A percentile compares a stretch with the other conserved stretches of the same genome.
Conservation (phyloP, 805 yeast genomes). For the Candida piceae region DNA sequence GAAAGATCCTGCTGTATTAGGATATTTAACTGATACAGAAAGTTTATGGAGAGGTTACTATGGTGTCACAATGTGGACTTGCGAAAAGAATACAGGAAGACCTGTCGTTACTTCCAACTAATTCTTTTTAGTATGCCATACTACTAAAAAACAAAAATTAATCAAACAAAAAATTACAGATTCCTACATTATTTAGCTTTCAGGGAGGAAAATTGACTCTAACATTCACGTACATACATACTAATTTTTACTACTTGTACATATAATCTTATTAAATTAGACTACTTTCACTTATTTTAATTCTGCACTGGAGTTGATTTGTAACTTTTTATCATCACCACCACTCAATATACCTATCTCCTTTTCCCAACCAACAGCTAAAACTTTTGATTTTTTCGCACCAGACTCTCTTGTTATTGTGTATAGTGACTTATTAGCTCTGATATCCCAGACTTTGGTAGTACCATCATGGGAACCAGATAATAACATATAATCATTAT, state of each 20-base stretch:
- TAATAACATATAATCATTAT: slow-evolving; percentile 71
- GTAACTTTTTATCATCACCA: slow-evolving; percentile 91
- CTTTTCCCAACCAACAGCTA: slow-evolving; percentile 80
- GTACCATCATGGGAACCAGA: slow-evolving; percentile 97
- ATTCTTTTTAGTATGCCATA: too few relatives aligned
- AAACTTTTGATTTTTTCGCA: slow-evolving; percentile 59
- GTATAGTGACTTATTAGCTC: slow-evolving; percentile 78
- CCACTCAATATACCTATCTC: slow-evolving; percentile 84
- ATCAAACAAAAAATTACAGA: too few relatives aligned
- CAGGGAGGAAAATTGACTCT: too few relatives aligned
- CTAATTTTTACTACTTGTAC: too few relatives aligned
- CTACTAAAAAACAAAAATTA: too few relatives aligned
- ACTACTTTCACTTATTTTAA: slow-evolving; percentile 16
- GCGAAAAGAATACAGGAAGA: slow-evolving; percentile 19
- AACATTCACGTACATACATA: too few relatives aligned
- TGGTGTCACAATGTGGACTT: slow-evolving; percentile 57
- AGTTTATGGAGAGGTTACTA: slow-evolving; percentile 78
- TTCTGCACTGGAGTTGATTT: slow-evolving; percentile 51
- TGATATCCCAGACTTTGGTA: slow-evolving; percentile 90
- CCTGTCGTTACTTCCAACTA: too few relatives aligned
- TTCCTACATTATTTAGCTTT: too few relatives aligned
- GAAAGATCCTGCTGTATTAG: slow-evolving; percentile 37
- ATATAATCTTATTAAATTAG: too few relatives aligned
- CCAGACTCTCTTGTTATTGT: slow-evolving; percentile 71
- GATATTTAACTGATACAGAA: slow-evolving; percentile 60